Conservation (phyloP, 257 asterid genomes). For the Datura wrightii region DNA sequence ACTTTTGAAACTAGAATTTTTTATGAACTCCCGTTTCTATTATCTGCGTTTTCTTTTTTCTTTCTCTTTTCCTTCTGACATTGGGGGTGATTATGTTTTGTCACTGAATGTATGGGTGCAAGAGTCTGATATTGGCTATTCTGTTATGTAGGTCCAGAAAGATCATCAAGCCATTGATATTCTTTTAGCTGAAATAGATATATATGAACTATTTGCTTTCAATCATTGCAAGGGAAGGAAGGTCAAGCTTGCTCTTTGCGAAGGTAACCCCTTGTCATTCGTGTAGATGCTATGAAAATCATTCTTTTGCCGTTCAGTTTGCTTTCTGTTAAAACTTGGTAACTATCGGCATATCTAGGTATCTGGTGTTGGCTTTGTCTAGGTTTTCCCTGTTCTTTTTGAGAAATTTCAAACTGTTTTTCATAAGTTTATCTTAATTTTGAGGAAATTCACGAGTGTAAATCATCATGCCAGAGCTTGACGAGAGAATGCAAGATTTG, state of each 20-base stretch:
- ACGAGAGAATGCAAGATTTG: slow-evolving; percentile 96
- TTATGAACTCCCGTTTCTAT: slow-evolving; percentile 13
- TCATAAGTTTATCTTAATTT: not conserved
- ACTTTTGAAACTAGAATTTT: not conserved
- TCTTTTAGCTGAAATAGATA: slow-evolving; percentile 97
- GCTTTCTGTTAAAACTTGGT: not conserved
- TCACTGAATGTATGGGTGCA: slow-evolving; percentile 6
- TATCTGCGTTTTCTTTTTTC: not conserved
- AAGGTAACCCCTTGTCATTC: slow-evolving; percentile 59
- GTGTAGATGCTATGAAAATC: not conserved
- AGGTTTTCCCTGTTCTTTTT: not conserved
- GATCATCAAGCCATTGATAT: slow-evolving; percentile 92
- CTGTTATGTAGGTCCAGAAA: slow-evolving; percentile 54
- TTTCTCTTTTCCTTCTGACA: not conserved
- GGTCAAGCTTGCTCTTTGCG: slow-evolving; percentile 97
- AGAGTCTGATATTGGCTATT: slow-evolving; percentile 26
- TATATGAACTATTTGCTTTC: slow-evolving; percentile 95
- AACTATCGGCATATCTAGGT: not conserved
- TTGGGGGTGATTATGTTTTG: not conserved
- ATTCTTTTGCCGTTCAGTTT: not conserved
- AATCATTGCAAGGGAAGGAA: slow-evolving; percentile 95
- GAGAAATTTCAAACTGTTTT: not conserved
- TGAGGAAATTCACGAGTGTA: slow-evolving; percentile 10
- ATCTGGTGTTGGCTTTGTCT: not conserved
- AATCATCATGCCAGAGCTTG: slow-evolving; percentile 76